Base-by-base conservation (phyloP, 2,329 filamentous ascomycete genomes). In the Alternaria sp. region DNA sequence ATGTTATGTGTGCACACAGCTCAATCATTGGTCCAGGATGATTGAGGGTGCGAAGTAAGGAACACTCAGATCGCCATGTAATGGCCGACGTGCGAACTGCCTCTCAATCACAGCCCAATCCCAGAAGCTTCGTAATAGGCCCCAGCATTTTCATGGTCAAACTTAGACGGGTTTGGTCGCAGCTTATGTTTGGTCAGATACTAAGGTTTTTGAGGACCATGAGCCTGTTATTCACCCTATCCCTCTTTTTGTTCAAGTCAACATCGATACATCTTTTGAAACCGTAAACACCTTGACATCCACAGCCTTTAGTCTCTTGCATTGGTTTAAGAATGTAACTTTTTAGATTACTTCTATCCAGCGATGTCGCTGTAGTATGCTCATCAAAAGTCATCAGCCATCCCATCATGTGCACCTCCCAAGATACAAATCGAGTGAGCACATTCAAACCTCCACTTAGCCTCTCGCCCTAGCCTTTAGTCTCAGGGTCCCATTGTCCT, bases 381-480 rank as follows among this genome's bases (percentile, higher is more conserved):
- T 36, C 12, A 11, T 36, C 32, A 14, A 14, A 14, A 36, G 12
- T 2, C 5, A 36, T 34, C 6, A 12, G 32, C 32, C 14, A 6
- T 12, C 12, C 12, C 32, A 36, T 36, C 32, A 36, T 36, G 14
- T 36, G 32, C 41, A 43, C 22, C 20, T 16, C 41, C 26, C 28
- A 48, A 32, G 18, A 48, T 48, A 16, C 1, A n/a, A n/a, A 16
- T 49, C 34, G 16, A 9, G 30, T 6, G 16, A 26, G 20, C 16
- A 5, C 28, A 22, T 3, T 36, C 20, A 3, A n/a, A 20, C 1
- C 20, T 36, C 8, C 1, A 16, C 30, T 47, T 30, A 59, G 2
- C 44, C 44, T n/a, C 57, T 51, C 22, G 53, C 56, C 54, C 67
- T 69, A 9, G 59, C 61, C 57, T 68, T 70, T 12, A 71, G 60